phyloP scores from a whole-genome alignment of 2,329 filamentous ascomycete genomes.

The Periconia macrospinosa region DNA sequence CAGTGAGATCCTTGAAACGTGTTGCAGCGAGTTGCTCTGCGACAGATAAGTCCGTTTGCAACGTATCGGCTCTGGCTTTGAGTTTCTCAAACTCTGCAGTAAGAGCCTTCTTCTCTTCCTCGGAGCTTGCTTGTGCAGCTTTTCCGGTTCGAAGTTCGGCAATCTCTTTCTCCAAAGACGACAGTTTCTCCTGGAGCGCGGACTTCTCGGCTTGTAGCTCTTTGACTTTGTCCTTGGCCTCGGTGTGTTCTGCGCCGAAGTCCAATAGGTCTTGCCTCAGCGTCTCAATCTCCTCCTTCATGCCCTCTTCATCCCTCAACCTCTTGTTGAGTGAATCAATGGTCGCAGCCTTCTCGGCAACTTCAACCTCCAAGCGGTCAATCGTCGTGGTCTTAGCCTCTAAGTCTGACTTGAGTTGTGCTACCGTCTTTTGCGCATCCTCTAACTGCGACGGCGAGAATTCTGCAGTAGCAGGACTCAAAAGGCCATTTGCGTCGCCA shows the following conservation, averaged over 20 bases:
- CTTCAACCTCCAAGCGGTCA: slow-evolving; percentile 33
- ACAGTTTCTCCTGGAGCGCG: slow-evolving; percentile 65
- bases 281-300: slow-evolving; percentile 83
- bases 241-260: slow-evolving; percentile 81
- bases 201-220: slow-evolving; percentile 69
- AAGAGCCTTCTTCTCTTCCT: slow-evolving; percentile 59
- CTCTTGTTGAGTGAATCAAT: slow-evolving; percentile 73
- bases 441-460: slow-evolving; percentile 46
- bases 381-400: slow-evolving; percentile 39
- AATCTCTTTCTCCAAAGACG: slow-evolving; percentile 72
- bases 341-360: slow-evolving; percentile 63
- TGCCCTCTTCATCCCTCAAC: slow-evolving; percentile 73
- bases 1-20: slow-evolving; percentile 84
- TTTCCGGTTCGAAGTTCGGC: slow-evolving; percentile 55
- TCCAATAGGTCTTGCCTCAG: slow-evolving; percentile 77
- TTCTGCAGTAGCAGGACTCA: slow-evolving; percentile 38
- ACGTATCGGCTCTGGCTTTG: slow-evolving; percentile 66
- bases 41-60: slow-evolving; percentile 83
- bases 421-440: slow-evolving; percentile 31
- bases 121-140: slow-evolving; percentile 50
- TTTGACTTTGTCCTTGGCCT: slow-evolving; percentile 75
- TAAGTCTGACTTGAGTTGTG: slow-evolving; percentile 36
- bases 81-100: slow-evolving; percentile 70
- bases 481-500: slow-evolving; percentile 36
- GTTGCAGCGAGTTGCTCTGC: slow-evolving; percentile 84